Base-by-base conservation (phyloP, 768 basidiomycete species). In the Krasilnikovozyma curviuscula region DNA sequence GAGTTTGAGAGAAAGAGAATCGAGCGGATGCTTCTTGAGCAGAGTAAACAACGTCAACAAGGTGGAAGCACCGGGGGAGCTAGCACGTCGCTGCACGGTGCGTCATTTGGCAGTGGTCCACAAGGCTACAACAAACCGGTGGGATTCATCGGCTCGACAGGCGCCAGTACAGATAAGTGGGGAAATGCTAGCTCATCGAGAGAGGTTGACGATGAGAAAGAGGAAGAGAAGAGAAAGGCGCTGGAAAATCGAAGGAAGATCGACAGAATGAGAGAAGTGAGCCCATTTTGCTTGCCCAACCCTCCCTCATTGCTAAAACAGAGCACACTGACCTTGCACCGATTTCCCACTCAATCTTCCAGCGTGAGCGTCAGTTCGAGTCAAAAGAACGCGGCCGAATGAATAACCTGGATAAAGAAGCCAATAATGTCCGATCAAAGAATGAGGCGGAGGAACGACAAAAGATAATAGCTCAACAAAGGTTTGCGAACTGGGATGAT, bases 341-440 rank as follows among this genome's bases (percentile, higher is more conserved):
- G n/a, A n/a, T 19, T 33, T 33, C 44, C 33, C 33, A 12, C 18
- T 34, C 33, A 34, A 37, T 8, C 10, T 48, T 33, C 12, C 55
- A 97, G 86, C 78, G 86, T 39, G 89, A 97, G 62, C 77, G 88
- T 7, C 76, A 83, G n/a, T 88, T 89, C 40, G 91, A 97, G 57
- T 77, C 78, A 9, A 73, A 85, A 48, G 93, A 98, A 63, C 73
- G 86, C 25, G 70, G 76, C 7, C 76, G 88, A 43, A 80, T 91
- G 49, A 72, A 63, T 10, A 58, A 47, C 12, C 38, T 63, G 32
- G 66, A 64, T 35, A 56, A 64, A 13, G 68, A 69, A 42, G 39
- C 57, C 54, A 54, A 24, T 56, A 62, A 37, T 55, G 40, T 2
- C 59, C 59, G 19, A 31, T 48, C 18, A 57, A 57, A 48, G 16